phyloP scores from a whole-genome alignment of 306 rosid species.

The Potentilla sterilis region DNA sequence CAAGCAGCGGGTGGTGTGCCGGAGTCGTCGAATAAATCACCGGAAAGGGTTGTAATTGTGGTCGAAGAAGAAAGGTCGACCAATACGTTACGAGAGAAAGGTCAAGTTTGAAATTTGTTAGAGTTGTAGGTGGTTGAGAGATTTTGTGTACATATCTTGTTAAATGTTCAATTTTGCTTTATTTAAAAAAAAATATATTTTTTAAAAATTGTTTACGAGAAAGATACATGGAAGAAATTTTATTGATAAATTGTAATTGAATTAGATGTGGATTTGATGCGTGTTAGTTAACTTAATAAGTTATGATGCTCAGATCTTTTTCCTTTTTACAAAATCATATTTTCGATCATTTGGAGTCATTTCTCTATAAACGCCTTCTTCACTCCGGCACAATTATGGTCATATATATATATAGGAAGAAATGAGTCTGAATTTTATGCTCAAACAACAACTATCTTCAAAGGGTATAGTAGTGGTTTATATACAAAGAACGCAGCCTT shows the following conservation, averaged over 20 bases:
- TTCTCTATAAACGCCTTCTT: not conserved
- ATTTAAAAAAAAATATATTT: not conserved
- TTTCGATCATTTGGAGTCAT: not conserved
- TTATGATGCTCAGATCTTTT: not conserved
- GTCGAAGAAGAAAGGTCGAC: conserved; percentile 48
- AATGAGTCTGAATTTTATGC: not conserved
- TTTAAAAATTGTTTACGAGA: not conserved
- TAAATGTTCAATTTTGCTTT: not conserved
- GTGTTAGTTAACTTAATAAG: too few species aligned
- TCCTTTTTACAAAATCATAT: not conserved
- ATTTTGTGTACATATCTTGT: conserved; percentile 11
- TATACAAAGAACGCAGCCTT: not conserved
- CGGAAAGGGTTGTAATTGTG: conserved; percentile 5
- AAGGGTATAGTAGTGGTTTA: not conserved
- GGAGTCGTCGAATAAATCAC: conserved; percentile 8
- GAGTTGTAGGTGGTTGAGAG: not conserved
- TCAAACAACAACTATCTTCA: not conserved
- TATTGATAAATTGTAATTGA: not conserved
- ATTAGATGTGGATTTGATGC: not conserved
- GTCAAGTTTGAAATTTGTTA: not conserved
- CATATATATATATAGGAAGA: not conserved
- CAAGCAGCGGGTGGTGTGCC: not conserved
- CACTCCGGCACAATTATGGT: not conserved
- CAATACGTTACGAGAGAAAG: conserved; percentile 30
- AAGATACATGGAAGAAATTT: conserved; percentile 9